Base-by-base conservation (phyloP, 495 filamentous ascomycete species). In the Cercophora newfieldiana region DNA sequence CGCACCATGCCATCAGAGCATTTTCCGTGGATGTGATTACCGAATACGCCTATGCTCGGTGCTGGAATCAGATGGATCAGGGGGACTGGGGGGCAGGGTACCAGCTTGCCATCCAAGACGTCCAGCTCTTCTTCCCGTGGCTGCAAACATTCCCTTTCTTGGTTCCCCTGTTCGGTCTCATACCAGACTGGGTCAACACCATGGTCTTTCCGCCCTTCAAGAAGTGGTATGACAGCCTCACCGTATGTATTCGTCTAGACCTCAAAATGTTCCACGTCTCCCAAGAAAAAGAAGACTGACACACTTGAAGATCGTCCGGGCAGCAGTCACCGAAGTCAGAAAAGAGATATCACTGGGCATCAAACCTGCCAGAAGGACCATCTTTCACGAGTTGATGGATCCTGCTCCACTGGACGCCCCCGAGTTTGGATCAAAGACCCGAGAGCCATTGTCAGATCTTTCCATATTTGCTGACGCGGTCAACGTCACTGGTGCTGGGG, bases 11-110 rank as follows among this genome's bases (percentile, higher is more conserved):
- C 65, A 69, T 74, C 61, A 71, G 75, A 29, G 71, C 76, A 5
- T 63, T 82, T n/a, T 71, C 77, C 1, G 68, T 78, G 2, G 82
- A 84, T 66, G 69, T 82, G 12, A 79, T 82, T 19, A 78, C 74
- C 24, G 80, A 80, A 53, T 83, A 81, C 63, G 75, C 71, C 0
- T 82, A 80, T 60, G 68, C 68, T 14, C 64, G 76, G 0, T 77
- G 68, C 59, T 76, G 69, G 66, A 63, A 71, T 26, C 48, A 66
- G 22, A 22, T 71, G 3, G 69, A 68, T 47, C 49, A 31, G 29
- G 16, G 3, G 0, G 59, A 66, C 10, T 63, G 67, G 21, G 74
- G 70, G 0, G 55, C 16, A 0, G 29, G 47, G 7, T 77, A 73
- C 64, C 75, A 71, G 56, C 47, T 63, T 3, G 68, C 72, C 54